Base-by-base conservation (phyloP, 177 flowering plant species). In the Tripterygium wilfordii region DNA sequence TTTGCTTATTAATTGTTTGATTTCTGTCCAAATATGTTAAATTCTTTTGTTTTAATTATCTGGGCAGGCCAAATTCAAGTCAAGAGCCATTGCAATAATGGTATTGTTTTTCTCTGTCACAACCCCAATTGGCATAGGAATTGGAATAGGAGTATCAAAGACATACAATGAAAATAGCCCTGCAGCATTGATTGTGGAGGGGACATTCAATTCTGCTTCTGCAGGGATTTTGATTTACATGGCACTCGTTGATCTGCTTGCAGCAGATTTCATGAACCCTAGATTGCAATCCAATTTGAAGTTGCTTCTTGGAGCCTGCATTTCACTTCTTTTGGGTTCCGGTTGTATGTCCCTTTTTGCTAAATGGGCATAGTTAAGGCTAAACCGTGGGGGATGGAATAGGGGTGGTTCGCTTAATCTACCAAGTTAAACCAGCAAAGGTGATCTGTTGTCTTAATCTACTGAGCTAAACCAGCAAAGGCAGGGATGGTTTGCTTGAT, bases 141-240 rank as follows among this genome's bases (percentile, higher is more conserved):
- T 67, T 5, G 72, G 73, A 0, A 60, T 61, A 6, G 59, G 66
- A n/a, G 47, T 64, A 32, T 40, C 66, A 10, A 47, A 18, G 1
- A 32, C 33, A 0, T 69, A 65, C 44, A 22, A 55, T 10, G 61
- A 61, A 30, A 56, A 48, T 8, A 64, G 72, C 71, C 65, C 66
- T n/a, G 62, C 44, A 0, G 77, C 80, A 4, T 61, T 75, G 0
- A 49, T 68, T 14, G 72, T 71, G 5, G 45, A 60, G 39, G 80
- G 80, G 2, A 4, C 56, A 5, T 24, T 75, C 15, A 52, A 63
- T 17, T 30, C 77, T 1, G 65, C 69, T 14, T 54, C 77, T 0
- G 71, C 77, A 0, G 74, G 80, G 33, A 67, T 74, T 1, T 33
- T 74, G 14, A 67, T 54, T 29, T 66, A 66, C 50, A 66, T 66